phyloP scores from a whole-genome alignment of 371 early-diverging fungal species.

The Mucor irregularis region DNA sequence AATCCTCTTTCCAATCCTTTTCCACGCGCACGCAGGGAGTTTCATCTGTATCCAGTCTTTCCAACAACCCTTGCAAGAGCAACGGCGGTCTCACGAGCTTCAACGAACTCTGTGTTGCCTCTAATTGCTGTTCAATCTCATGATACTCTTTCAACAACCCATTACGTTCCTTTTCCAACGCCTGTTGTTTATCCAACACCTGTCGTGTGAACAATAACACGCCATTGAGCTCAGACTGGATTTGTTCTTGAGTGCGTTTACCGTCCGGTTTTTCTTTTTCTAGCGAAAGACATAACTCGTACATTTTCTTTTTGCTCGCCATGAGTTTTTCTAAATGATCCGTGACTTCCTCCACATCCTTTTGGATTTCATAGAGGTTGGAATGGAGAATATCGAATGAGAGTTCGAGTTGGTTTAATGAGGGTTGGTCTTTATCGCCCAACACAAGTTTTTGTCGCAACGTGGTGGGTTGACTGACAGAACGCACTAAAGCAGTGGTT shows the following conservation, averaged over 20 bases:
- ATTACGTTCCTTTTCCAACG: conserved; percentile 27
- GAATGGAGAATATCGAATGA: conserved; percentile 58
- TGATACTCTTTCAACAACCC: conserved; percentile 41
- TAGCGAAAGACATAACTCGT: conserved; percentile 46
- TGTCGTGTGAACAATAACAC: conserved; percentile 32
- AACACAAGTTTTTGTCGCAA: neutral
- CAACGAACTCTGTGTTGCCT: conserved; percentile 36
- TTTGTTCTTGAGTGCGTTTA: conserved; percentile 6
- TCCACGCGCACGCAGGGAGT: conserved; percentile 30
- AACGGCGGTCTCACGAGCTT: conserved; percentile 53
- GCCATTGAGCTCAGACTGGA: conserved; percentile 31
- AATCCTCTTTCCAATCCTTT: conserved; percentile 55
- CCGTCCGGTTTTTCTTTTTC: conserved; percentile 29
- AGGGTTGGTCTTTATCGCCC: neutral
- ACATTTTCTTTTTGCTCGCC: conserved; percentile 52
- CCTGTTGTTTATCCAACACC: conserved; percentile 36
- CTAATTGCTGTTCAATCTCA: conserved; percentile 32
- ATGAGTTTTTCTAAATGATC: conserved; percentile 36
- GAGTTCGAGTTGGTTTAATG: conserved; percentile 57
- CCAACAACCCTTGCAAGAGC: conserved; percentile 53
- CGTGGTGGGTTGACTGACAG: neutral
- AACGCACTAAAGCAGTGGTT: neutral
- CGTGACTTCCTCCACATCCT: conserved; percentile 52
- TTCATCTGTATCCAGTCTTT: conserved; percentile 51
- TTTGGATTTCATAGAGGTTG: conserved; percentile 60